phyloP scores from a whole-genome alignment of 164 flowering plant genomes.

The Berberis vulgaris region DNA sequence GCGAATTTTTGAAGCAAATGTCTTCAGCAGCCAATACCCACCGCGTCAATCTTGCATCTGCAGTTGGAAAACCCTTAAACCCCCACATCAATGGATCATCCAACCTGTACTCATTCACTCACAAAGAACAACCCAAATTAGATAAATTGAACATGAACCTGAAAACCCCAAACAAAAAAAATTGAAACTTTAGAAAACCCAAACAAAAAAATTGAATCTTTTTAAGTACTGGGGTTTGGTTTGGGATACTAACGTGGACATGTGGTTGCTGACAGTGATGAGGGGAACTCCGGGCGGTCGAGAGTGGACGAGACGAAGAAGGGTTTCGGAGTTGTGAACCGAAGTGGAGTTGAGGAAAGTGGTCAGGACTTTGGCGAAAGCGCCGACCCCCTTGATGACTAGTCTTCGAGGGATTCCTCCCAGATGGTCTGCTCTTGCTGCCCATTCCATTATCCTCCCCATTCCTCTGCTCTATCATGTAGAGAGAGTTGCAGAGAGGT shows the following conservation, averaged over 20 bases:
- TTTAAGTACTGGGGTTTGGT: no score
- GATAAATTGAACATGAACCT: no score
- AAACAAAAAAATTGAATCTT: not conserved
- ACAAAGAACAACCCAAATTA: not conserved
- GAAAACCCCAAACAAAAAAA: not conserved
- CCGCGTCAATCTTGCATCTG: conserved; percentile 49
- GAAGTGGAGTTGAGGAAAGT: conserved; percentile 44
- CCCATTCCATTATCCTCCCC: conserved; percentile 30
- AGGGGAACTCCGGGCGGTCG: conserved; percentile 70
- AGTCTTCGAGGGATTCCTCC: conserved; percentile 54
- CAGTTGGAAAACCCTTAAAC: conserved; percentile 65
- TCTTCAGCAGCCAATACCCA: conserved; percentile 98
- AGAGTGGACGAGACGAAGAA: conserved; percentile 42
- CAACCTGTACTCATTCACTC: conserved; percentile 34
- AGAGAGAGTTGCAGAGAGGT: not conserved
- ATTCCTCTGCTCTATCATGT: not conserved
- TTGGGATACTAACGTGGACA: conserved; percentile 48
- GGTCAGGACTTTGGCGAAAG: conserved; percentile 45
- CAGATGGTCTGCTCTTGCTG: conserved; percentile 19
- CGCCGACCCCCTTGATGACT: conserved; percentile 49
- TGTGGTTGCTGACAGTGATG: conserved; percentile 81
- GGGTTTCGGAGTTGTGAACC: conserved; percentile 59
- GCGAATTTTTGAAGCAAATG: conserved; percentile 72
- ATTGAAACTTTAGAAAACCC: not conserved
- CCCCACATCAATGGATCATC: conserved; percentile 98